Percentiles rank a stretch among this genome's conserved stretches.
These are phyloP conservation scores for Bothriochloa decipiens DNA, from an alignment of 176 grass and related monocot genomes.

Conservation along the genomic window DNA sequence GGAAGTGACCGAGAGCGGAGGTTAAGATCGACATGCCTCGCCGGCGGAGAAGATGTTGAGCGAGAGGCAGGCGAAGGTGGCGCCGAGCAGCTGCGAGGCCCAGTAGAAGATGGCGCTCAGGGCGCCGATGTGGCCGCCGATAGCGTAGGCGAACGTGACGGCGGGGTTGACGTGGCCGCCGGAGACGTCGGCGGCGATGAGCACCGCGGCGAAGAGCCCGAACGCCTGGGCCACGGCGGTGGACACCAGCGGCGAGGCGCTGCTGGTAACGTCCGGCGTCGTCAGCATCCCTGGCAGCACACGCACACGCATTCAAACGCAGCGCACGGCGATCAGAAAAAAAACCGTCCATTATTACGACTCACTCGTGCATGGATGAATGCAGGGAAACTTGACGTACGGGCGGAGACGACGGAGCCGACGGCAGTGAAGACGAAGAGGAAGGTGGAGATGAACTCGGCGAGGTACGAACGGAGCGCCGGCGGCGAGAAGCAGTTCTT, in stretches of 20 bases:
- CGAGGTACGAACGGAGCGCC: conserved; percentile 67
- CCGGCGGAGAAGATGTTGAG: conserved; percentile 65
- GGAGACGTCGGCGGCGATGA: conserved; percentile 68
- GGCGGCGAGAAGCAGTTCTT: conserved; percentile 54
- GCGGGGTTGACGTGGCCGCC: conserved; percentile 91
- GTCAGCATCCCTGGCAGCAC: conserved; percentile 65
- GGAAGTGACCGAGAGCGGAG: too few relatives aligned
- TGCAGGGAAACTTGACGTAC: conserved; percentile 18
- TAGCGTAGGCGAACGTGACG: conserved; percentile 76
- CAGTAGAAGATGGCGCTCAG: conserved; percentile 73
- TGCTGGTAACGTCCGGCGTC: conserved; percentile 35
- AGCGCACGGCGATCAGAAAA: background rate
- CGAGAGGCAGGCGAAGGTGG: conserved; percentile 76
- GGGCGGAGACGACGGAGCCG: conserved; percentile 67
- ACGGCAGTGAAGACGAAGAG: conserved; percentile 77
- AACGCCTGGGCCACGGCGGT: conserved; percentile 71
- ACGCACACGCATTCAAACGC: background rate
- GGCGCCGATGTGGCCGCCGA: conserved; percentile 62
- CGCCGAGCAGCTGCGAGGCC: conserved; percentile 69
- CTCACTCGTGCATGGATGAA: background rate
- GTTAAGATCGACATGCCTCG: conserved; percentile 36
- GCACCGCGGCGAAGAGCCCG: conserved; percentile 64
- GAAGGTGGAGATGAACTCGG: conserved; percentile 95
- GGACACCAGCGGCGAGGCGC: conserved; percentile 65
- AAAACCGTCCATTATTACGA: background rate